Evolutionary conservation across 495 filamentous ascomycete genomes (phyloP).

Genomic region (Podospora tetraspora): DNA sequence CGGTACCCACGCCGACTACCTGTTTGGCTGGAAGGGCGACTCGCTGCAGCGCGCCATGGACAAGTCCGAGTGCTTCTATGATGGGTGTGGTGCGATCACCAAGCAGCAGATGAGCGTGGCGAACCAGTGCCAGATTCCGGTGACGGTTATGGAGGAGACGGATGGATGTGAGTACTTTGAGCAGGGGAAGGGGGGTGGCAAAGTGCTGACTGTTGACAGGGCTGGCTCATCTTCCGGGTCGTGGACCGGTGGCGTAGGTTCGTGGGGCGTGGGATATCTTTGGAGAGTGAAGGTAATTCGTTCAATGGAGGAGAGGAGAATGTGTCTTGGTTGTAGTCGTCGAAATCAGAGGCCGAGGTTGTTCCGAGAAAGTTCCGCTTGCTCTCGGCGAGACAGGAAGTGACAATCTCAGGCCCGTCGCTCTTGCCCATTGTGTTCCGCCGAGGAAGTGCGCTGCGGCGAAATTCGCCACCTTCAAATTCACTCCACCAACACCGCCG

Average conservation of each 20-base stretch:
- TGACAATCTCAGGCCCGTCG: background rate
- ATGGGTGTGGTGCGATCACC: slow-evolving; percentile 42
- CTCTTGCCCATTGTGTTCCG: background rate
- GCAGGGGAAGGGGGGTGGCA: background rate
- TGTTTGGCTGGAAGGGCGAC: slow-evolving; percentile 47
- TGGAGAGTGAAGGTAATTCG: background rate
- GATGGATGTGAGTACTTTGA: slow-evolving; percentile 43
- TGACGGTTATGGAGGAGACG: slow-evolving; percentile 39
- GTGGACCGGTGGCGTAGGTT: background rate
- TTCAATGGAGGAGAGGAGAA: background rate
- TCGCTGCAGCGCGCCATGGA: slow-evolving; percentile 44
- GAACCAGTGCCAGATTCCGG: slow-evolving; percentile 43
- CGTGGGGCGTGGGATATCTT: background rate
- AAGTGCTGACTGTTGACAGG: background rate
- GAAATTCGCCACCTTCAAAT: background rate
- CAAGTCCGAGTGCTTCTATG: slow-evolving; percentile 41
- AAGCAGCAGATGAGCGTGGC: slow-evolving; percentile 39
- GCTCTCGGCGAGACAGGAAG: no score
- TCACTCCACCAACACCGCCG: no score
- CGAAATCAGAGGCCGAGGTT: background rate
- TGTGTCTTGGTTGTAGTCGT: background rate
- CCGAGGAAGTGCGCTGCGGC: no score
- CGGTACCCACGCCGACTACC: slow-evolving; percentile 44
- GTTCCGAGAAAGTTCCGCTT: background rate
- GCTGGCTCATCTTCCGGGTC: background rate